Evolutionary conservation across 2,329 filamentous ascomycete genomes (phyloP).

Genomic region (Hypoxylon sp.): DNA sequence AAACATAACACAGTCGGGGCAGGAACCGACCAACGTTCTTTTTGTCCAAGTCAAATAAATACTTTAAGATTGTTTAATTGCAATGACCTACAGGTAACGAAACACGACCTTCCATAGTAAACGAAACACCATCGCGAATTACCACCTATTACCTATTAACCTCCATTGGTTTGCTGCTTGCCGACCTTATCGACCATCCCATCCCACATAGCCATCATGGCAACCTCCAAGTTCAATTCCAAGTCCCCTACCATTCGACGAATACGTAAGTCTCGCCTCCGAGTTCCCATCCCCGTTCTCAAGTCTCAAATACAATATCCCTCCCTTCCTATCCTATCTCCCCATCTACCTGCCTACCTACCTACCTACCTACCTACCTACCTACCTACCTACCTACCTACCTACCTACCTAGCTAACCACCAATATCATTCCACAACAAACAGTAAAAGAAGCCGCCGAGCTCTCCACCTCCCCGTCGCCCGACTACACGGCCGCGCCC

Average conservation of each 20-base stretch:
- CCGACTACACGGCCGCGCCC: constrained; percentile 86
- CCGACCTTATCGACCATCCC: too few relatives aligned
- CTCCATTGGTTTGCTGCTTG: neutral
- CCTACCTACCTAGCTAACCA: too few relatives aligned
- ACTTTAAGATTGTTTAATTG: neutral
- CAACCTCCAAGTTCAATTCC: constrained; percentile 66
- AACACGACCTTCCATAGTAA: constrained; percentile 7
- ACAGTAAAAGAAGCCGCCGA: constrained; percentile 90
- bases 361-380: constrained; percentile 3
- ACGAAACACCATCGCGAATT: constrained; percentile 10
- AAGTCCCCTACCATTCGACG: constrained; percentile 86
- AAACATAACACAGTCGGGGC: constrained; percentile 1
- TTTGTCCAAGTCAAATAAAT: too few relatives aligned
- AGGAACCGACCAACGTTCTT: neutral
- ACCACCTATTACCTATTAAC: neutral
- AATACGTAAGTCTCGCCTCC: constrained; percentile 69
- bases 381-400: constrained; percentile 2
- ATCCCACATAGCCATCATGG: constrained; percentile 52
- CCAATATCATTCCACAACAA: too few relatives aligned
- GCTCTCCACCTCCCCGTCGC: constrained; percentile 78
- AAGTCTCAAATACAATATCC: too few relatives aligned
- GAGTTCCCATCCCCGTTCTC: too few relatives aligned
- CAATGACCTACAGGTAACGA: constrained; percentile 21
- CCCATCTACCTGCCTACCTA: neutral
- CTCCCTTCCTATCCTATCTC: constrained; percentile 13